Percentiles rank a stretch among this genome's conserved stretches.
Evolutionary conservation across 192 early-diverging fungal species (phyloP).

Genomic region (Neocallimastix lanati): DNA sequence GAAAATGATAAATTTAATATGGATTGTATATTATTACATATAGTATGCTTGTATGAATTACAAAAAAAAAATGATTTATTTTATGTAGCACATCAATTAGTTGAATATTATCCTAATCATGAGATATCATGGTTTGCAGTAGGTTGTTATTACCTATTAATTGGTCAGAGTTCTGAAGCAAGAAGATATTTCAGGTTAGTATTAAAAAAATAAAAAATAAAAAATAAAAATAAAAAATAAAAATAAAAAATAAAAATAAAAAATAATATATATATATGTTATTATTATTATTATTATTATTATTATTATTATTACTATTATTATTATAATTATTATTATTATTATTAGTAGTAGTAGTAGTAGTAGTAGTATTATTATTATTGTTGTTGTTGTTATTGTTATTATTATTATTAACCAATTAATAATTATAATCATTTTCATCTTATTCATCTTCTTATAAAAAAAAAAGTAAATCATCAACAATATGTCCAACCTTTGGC

Average conservation of each 20-base stretch:
- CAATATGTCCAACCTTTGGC: constrained; percentile 38
- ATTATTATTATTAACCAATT: too few species aligned
- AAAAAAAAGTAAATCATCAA: constrained; percentile 24
- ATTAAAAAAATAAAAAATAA: too few species aligned
- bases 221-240: too few species aligned
- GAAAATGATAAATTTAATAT: constrained; percentile 34
- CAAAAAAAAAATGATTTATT: constrained; percentile 46
- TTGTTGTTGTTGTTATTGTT: too few species aligned
- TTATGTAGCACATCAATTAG: constrained; percentile 48
- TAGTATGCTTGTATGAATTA: constrained; percentile 48
- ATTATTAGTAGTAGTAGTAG: too few species aligned
- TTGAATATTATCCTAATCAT: constrained; percentile 33
- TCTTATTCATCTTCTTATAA: too few species aligned
- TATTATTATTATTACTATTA: too few species aligned
- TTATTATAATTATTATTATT: not conserved
- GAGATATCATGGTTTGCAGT: constrained; percentile 56
- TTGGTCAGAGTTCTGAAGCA: constrained; percentile 38
- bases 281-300: too few species aligned
- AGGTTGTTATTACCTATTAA: constrained; percentile 55
- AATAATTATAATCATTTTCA: too few species aligned
- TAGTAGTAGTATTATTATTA: too few species aligned
- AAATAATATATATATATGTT: too few species aligned
- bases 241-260: too few species aligned
- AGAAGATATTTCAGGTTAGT: constrained; percentile 34
- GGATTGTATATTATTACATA: constrained; percentile 34